A percentile compares a stretch with the other conserved stretches of the same genome.
phyloP scores from a whole-genome alignment of 306 rosid genomes.

The Casuarina glauca region DNA sequence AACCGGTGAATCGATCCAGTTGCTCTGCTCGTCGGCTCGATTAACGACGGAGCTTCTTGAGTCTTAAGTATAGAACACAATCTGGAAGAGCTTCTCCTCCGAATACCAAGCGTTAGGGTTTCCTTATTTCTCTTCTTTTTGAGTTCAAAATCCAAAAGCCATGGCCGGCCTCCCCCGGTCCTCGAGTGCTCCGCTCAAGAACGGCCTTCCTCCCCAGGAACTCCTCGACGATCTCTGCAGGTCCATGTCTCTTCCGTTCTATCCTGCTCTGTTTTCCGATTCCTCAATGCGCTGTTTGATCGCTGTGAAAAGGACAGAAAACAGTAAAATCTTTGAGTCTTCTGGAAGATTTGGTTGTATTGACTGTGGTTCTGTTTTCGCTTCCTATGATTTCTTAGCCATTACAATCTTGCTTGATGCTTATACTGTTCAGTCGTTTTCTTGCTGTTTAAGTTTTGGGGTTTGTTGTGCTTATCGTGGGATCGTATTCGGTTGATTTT shows the following conservation, averaged over 20 bases:
- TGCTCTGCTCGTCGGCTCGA: too few relatives aligned
- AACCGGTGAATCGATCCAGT: too few relatives aligned
- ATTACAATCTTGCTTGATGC: not conserved
- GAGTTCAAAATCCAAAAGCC: constrained; percentile 33
- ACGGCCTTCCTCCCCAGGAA: constrained; percentile 83
- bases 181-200: constrained; percentile 61
- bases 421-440: not conserved
- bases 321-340: not conserved
- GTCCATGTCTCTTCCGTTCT: constrained; percentile 24
- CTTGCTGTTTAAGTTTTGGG: not conserved
- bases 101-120: not conserved
- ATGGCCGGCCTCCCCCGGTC: constrained; percentile 73
- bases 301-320: constrained; percentile 16
- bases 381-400: too few relatives aligned
- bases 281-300: constrained; percentile 8
- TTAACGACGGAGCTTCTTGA: too few relatives aligned
- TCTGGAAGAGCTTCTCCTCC: too few relatives aligned
- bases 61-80: too few relatives aligned
- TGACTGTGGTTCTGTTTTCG: too few relatives aligned
- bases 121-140: not conserved
- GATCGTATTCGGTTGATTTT: not conserved
- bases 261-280: constrained; percentile 1
- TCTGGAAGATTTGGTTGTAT: not conserved
- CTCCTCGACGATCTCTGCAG: constrained; percentile 98
- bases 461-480: not conserved